These are phyloP conservation scores for Myriosclerotinia curreyana DNA, from an alignment of 2,329 filamentous ascomycete genomes.

Conservation along the genomic window DNA sequence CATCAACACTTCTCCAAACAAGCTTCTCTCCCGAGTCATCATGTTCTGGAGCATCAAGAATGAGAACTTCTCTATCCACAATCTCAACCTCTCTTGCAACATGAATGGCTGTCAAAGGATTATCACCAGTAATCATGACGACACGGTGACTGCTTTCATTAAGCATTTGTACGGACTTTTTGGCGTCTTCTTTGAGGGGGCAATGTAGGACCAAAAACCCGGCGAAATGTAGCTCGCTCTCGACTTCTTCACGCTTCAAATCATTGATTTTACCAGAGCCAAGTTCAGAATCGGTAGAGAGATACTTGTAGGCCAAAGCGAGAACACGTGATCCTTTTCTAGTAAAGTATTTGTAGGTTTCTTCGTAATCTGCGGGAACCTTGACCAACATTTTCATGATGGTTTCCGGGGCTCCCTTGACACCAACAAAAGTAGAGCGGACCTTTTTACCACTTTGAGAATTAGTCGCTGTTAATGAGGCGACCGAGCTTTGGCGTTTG, in stretches of 20 bases:
- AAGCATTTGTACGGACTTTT: constrained; percentile 90
- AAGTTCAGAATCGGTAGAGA: constrained; percentile 77
- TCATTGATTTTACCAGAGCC: constrained; percentile 86
- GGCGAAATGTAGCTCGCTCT: constrained; percentile 80
- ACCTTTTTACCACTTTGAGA: constrained; percentile 70
- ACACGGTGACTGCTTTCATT: constrained; percentile 98
- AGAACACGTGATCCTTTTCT: constrained; percentile 92
- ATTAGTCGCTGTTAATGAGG: constrained; percentile 72
- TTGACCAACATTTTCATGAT: constrained; percentile 88
- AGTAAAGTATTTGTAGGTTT: constrained; percentile 98
- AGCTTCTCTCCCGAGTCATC: constrained; percentile 76
- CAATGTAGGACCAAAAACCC: constrained; percentile 95
- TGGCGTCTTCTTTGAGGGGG: constrained; percentile 92
- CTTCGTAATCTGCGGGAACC: constrained; percentile 85
- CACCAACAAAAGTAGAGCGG: constrained; percentile 85
- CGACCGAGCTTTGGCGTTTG: constrained; percentile 93
- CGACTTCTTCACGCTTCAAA: constrained; percentile 87
- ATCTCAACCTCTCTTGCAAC: constrained; percentile 96
- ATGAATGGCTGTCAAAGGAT: constrained; percentile 92
- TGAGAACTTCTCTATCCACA: constrained; percentile 90
- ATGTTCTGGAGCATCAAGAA: constrained; percentile 91
- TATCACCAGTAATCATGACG: constrained; percentile 99
- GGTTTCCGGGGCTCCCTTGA: constrained; percentile 96
- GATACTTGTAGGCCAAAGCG: constrained; percentile 88
- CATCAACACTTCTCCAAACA: constrained; percentile 93